Percentiles rank a stretch among this genome's conserved stretches.
phyloP scores from a whole-genome alignment of 345 rosid genomes.

The Corymbia maculata region DNA sequence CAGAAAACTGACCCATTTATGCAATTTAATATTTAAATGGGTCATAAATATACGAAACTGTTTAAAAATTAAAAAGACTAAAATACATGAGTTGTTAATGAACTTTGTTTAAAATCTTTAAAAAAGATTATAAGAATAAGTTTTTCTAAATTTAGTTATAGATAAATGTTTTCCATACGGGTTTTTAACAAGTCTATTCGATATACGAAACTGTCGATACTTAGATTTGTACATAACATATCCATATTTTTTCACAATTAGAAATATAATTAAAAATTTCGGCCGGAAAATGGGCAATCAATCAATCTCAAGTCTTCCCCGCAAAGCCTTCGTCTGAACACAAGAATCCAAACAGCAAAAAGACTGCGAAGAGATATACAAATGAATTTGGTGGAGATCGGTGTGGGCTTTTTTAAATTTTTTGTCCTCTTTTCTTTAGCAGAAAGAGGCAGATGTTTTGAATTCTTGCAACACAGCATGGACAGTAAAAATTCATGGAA shows the following conservation, averaged over 20 bases:
- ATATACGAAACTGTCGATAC: not conserved
- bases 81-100: no score
- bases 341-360: not conserved
- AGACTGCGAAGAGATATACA: not conserved
- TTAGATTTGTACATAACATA: not conserved
- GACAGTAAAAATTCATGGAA: not conserved
- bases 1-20: no score
- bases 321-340: not conserved
- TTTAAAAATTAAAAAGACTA: no score
- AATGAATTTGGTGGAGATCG: not conserved
- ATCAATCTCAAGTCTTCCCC: not conserved
- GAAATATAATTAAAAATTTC: not conserved
- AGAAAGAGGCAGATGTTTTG: constrained; percentile 4
- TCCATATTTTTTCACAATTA: not conserved
- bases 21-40: no score
- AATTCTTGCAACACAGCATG: not conserved
- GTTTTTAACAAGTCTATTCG: no score
- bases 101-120: no score
- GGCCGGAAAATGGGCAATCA: not conserved
- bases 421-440: not conserved
- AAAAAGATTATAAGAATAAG: no score
- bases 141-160: no score
- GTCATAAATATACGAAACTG: no score
- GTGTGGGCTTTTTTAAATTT: not conserved
- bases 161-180: no score